Percentiles rank a stretch among this genome's conserved stretches.
phyloP scores from a whole-genome alignment of 2,329 filamentous ascomycete species.

The Claviceps sp. region DNA sequence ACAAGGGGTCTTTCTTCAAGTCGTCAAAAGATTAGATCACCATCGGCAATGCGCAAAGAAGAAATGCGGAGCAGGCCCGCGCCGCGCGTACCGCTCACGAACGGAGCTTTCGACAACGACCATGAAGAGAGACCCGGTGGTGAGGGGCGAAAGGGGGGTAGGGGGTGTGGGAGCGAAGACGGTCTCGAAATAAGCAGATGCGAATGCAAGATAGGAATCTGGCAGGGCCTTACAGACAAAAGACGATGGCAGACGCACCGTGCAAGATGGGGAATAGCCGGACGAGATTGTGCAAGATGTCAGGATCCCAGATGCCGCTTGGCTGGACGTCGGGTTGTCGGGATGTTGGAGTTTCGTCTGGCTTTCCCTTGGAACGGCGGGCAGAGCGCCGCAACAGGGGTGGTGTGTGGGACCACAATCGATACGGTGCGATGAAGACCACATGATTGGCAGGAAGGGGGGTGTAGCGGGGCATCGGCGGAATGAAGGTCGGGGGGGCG shows the following conservation, averaged over 20 bases:
- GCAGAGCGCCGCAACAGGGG: constrained; percentile 8
- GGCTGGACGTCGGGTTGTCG: constrained; percentile 1
- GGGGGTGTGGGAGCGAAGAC: constrained; percentile 5
- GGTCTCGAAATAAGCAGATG: constrained; percentile 5
- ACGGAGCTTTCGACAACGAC: constrained; percentile 4
- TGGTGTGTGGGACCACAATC: constrained; percentile 6
- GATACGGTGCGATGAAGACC: constrained; percentile 12
- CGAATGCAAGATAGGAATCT: constrained; percentile 9
- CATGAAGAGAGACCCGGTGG: not conserved
- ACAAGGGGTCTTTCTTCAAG: not conserved
- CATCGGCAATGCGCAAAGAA: constrained; percentile 2
- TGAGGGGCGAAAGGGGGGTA: not conserved
- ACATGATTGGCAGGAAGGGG: constrained; percentile 20
- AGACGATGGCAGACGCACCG: constrained; percentile 2
- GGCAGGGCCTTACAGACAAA: constrained; percentile 10
- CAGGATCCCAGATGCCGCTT: constrained; percentile 2
- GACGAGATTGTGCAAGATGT: constrained; percentile 12
- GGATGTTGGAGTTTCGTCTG: constrained; percentile 1
- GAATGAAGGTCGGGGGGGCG: not conserved
- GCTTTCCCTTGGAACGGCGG: not conserved
- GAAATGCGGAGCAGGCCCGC: constrained; percentile 5
- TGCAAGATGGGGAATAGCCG: not conserved
- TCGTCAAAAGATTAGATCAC: constrained; percentile 8
- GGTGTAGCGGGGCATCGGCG: not conserved
- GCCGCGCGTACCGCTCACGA: constrained; percentile 20